Conservation (phyloP, 768 basidiomycete species). For the Lactarius akahatsu region DNA sequence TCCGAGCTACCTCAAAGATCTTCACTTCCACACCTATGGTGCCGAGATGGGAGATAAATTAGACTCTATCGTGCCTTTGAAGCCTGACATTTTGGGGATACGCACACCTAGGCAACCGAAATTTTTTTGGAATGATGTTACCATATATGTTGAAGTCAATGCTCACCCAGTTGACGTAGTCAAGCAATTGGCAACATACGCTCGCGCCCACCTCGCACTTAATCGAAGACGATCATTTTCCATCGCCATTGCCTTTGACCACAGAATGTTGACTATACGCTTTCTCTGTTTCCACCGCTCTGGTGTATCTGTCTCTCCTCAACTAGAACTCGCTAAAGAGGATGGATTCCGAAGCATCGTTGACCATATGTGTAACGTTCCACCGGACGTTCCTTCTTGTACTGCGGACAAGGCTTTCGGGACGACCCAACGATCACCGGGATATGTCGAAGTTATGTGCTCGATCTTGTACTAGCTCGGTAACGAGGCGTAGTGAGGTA, state of each 20-base stretch:
- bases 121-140: neutral
- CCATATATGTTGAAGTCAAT: neutral
- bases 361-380: no score
- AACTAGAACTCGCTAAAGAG: neutral
- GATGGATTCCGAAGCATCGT: neutral
- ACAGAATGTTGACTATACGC: neutral
- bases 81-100: neutral
- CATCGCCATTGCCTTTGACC: neutral
- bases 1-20: neutral
- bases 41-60: neutral
- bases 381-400: no score
- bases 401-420: no score
- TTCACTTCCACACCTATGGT: neutral
- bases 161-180: accelerated
- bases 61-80: neutral
- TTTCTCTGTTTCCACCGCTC: neutral
- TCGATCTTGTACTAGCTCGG: no score
- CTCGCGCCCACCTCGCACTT: neutral
- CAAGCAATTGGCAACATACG: neutral
- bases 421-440: no score
- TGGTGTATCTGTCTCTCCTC: neutral
- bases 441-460: no score
- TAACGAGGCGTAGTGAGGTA: no score
- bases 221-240: neutral
- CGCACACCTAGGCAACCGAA: neutral